Base-by-base conservation (phyloP, 352 stramenopile genomes). In the Phytophthora multivora region DNA sequence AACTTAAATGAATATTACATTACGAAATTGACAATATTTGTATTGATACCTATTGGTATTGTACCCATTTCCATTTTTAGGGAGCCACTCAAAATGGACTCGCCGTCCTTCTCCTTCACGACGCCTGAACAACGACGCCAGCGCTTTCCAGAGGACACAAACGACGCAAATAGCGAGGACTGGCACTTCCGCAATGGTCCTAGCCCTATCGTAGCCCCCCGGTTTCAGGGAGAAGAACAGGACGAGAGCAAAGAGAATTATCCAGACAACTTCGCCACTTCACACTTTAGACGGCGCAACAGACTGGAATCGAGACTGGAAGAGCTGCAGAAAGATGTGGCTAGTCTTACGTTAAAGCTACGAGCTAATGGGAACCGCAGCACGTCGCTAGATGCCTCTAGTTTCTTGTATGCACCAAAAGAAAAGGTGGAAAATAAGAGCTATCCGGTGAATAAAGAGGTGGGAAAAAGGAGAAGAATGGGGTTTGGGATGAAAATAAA, bases 291-390 rank as follows among this genome's bases (percentile, higher is more conserved):
- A 36, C 73, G 77, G 8, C 72, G 79, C 10, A 91, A 93, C 46
- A 65, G 78, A 0, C 63, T 91, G 11, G 82, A 93, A 48, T 74
- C 77, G 59, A 73, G 82, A 5, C 70, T 91, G 5, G 79, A 86
- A 47, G 85, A 93, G 55, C 67, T 93, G 36, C 79, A 91, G 67
- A 77, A 83, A 28, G 85, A 93, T 51, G 82, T 91, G 16, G 81
- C 80, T 25, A 88, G 71, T 42, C 75, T 93, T n/a, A 91, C 80
- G 19, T 52, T 88, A n/a, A 87, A 84, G 40, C 52, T 93, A 15
- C 80, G 82, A 28, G 5, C 43, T 18, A 65, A 59, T 52, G 62
- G 64, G 0, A 77, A 66, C 26, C 69, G 64, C 30, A 80, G 71
- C 63, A 65, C 55, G 36, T 81, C 75, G 5, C 51, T 74, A n/a